Base-by-base conservation (phyloP, 306 rosid genomes). In the Trifolium fragiferum region DNA sequence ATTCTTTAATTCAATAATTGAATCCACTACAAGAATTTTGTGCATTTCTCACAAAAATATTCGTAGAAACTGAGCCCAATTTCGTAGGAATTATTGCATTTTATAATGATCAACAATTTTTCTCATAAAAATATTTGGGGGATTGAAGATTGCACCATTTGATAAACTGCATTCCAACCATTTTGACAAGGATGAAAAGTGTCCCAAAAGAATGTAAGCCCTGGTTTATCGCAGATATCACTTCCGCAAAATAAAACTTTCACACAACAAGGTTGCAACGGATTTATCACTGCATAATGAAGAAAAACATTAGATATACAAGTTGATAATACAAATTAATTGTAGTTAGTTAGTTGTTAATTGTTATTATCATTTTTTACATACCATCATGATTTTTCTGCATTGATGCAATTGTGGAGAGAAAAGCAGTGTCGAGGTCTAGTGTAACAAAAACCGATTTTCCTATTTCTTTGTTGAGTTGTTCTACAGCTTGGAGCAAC, bases 371-470 rank as follows among this genome's bases (percentile, higher is more conserved):
- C n/a, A n/a, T n/a, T n/a, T n/a, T n/a, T n/a, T n/a, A n/a, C n/a
- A n/a, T n/a, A 81, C 85, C 61, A 7, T 46, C 19, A 38, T 1
- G 79, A 5, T 7, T 32, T 50, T 82, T 60, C 37, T 72, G 51
- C 82, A 77, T 37, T 1, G 54, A 15, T 19, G 19, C 14, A 27
- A 89, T 33, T n/a, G 76, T 41, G 11, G 76, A 14, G 4, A 47
- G 76, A 57, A 77, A 77, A 37, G 76, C 12, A 32, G 49, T 77
- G 65, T 77, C 76, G 54, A 88, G 84, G 68, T 86, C 90, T 33
- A 84, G 68, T 59, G 84, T 78, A 1, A 57, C 4, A 20, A 82
- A 27, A 15, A 78, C 71, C 0, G 81, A 8, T 33, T 70, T 41
- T 21, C 74, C 65, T 9, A 35, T 37, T 63, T 78, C 61, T 1